These are phyloP conservation scores for Nemophila menziesii DNA, from an alignment of 257 asterid species.

Conservation along the genomic window DNA sequence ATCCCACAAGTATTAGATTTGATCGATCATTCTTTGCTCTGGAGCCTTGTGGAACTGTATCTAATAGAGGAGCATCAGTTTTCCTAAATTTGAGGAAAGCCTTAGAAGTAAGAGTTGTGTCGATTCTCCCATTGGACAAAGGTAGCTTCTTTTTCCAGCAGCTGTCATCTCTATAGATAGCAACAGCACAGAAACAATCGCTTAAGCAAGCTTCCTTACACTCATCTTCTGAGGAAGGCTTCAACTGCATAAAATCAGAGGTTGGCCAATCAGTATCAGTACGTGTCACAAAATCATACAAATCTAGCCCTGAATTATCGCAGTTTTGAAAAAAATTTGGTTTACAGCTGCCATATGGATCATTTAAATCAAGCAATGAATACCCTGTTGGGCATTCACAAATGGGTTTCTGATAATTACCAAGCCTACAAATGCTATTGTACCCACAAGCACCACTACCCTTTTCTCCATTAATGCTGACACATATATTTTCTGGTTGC, in stretches of 20 bases:
- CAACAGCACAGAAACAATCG: conserved; percentile 41
- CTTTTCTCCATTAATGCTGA: neutral
- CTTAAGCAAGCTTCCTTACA: conserved; percentile 24
- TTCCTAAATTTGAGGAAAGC: conserved; percentile 22
- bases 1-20: conserved; percentile 19
- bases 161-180: neutral
- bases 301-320: conserved; percentile 2
- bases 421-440: conserved; percentile 24
- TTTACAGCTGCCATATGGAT: conserved; percentile 20
- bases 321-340: conserved; percentile 18
- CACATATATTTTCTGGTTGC: conserved; percentile 27
- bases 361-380: conserved; percentile 15
- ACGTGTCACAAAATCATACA: conserved; percentile 9
- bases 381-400: conserved; percentile 30
- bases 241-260: neutral
- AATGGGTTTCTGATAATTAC: conserved; percentile 12
- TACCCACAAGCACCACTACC: conserved; percentile 37
- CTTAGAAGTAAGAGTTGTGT: neutral
- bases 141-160: conserved; percentile 43
- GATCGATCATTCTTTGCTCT: conserved; percentile 4
- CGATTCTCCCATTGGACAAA: conserved; percentile 24
- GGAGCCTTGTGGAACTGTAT: neutral
- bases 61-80: neutral
- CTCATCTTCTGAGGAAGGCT: conserved; percentile 9
- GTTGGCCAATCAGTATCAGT: conserved; percentile 17